A percentile compares a stretch with the other conserved stretches of the same genome.
Evolutionary conservation across 176 grass and related monocot genomes (phyloP).

Genomic region (Carex scoparia): DNA sequence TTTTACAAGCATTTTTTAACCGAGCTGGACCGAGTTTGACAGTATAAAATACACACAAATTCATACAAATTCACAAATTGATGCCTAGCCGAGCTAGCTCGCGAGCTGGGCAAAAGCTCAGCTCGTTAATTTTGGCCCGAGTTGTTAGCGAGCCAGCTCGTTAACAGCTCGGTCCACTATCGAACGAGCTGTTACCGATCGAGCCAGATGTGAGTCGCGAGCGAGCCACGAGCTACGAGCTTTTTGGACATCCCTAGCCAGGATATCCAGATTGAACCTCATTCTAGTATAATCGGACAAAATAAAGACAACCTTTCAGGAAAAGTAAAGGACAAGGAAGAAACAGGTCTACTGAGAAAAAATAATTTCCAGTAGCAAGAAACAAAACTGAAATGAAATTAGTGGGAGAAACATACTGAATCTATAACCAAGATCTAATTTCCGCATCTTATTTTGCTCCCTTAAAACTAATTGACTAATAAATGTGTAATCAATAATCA

Average conservation of each 20-base stretch:
- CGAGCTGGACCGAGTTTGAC: too few species aligned
- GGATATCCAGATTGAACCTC: not conserved
- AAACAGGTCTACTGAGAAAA: not conserved
- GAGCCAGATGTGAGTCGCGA: too few species aligned
- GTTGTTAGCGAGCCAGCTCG: too few species aligned
- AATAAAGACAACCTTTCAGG: not conserved
- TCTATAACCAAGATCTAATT: not conserved
- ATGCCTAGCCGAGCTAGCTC: too few species aligned
- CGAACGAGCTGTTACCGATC: too few species aligned
- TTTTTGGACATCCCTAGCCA: not conserved
- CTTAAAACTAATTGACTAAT: not conserved
- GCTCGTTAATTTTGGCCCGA: too few species aligned
- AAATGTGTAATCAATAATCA: not conserved
- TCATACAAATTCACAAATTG: too few species aligned
- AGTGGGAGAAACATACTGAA: not conserved
- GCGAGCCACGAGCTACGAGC: too few species aligned
- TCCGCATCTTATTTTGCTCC: not conserved
- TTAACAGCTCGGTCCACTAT: too few species aligned
- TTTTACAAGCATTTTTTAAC: too few species aligned
- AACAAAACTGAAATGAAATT: not conserved
- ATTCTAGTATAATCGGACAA: not conserved
- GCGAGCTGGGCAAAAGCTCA: too few species aligned
- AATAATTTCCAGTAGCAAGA: not conserved
- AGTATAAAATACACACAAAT: too few species aligned
- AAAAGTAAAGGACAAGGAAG: not conserved